Base-by-base conservation (phyloP, 495 filamentous ascomycete species). In the Penicillium desertorum region DNA sequence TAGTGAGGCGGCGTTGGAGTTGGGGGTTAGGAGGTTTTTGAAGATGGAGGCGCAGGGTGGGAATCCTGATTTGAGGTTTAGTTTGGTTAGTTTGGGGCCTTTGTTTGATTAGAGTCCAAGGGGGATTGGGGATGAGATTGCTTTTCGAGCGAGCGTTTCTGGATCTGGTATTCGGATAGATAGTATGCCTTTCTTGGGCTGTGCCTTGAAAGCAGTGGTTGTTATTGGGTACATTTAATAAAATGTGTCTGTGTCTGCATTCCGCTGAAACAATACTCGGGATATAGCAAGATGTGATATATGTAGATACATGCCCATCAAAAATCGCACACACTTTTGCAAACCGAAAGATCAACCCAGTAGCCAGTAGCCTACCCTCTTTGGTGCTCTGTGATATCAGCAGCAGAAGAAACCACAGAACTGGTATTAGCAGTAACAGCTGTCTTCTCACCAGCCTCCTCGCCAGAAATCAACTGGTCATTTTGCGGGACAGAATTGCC, bases 61-160 rank as follows among this genome's bases (percentile, higher is more conserved):
- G 34, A 84, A 81, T 57, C 83, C 78, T 17, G 89, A 92, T 71
- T 71, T 90, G 79, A 77, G 88, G 67, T 90, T 92, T 69, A 91
- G 87, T 68, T 73, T 88, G 55, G 81, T 92, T 45, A 86, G 86
- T 61, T 62, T 92, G 64, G 87, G 86, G 16, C 80, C 83, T 44
- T 76, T 81, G 23, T 74, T 88, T 69, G 86, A 88, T 62, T 88
- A 69, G 36, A 17, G 36, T 37, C 14, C 11, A 34, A 1, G 67
- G 27, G 27, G 7, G n/a, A 29, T 54, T 23, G 25, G 3, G 5
- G n/a, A 12, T 16, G 22, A 36, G 4, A 23, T 20, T 7, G 2
- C n/a, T 17, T 25, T 14, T 16, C 12, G 22, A 45, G 51, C 5
- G 23, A 5, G 45, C 41, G 41, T 56, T 56, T 56, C 1, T 29